Base-by-base conservation (phyloP, 2,329 filamentous ascomycete species). In the Pseudogymnoascus sp. region DNA sequence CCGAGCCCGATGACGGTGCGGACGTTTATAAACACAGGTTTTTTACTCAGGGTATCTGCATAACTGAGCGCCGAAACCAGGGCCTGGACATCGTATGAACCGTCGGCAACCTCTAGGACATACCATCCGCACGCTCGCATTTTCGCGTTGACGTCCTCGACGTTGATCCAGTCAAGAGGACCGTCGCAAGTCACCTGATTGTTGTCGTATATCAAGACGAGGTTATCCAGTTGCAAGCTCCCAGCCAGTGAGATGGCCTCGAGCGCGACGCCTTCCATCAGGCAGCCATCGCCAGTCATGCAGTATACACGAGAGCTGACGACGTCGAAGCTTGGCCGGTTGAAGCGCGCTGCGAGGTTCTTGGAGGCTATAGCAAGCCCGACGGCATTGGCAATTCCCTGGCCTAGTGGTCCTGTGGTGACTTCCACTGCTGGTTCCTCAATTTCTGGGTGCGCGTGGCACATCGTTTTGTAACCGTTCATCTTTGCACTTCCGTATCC, bases 151-250 rank as follows among this genome's bases (percentile, higher is more conserved):
- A 80, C 70, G 62, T 81, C 77, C 65, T 81, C 78, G 4, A 71
- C 78, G 60, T 77, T 78, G 1, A 72, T 75, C 1, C 78, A 66
- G 62, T 79, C 76, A 1, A 79, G 74, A 2, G 72, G 72, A 4
- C 79, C 79, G 61, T 80, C 79, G 64, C 78, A 80, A 11, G 77
- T 79, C 28, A 81, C 72, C 62, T 79, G 74, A 63, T 81, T 81
- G 64, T 82, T 80, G 62, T 82, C 79, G 61, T 80, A 82, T 22
- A 81, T 77, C 8, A 81, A 65, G 1, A 73, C 75, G 5, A 81
- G 67, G 63, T 81, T 81, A 65, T 78, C 75, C 6, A 82, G 69
- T 60, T 74, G 74, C 65, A 74, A 70, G 63, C 80, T 77, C 1
- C 78, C 78, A 9, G 78, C 78, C 12, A 80, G 71, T 1, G 75